Evolutionary conservation across 78 protist genomes (phyloP).

Genomic region (Carpediemonas membranifera): DNA sequence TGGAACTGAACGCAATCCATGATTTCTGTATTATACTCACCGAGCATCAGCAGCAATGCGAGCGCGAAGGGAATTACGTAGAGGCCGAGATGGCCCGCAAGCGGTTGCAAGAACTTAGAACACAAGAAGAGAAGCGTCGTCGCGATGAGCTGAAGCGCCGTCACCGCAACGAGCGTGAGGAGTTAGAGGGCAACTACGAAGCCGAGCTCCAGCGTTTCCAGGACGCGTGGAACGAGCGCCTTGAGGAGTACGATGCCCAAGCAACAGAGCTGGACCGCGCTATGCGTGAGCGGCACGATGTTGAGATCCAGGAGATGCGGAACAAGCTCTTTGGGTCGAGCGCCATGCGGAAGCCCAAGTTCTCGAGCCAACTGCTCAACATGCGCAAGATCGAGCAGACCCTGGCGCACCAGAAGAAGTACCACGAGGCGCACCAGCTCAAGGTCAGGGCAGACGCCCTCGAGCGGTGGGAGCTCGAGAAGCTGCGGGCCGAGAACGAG

Average conservation of each 20-base stretch:
- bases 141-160: not conserved
- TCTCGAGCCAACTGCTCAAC: constrained; percentile 31
- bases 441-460: constrained; percentile 25
- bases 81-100: not conserved
- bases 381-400: constrained; percentile 30
- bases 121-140: not conserved
- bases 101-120: not conserved
- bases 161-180: not conserved
- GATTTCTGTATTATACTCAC: no score
- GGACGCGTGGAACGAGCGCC: not conserved
- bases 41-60: no score
- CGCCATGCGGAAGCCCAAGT: constrained; percentile 8
- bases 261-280: not conserved
- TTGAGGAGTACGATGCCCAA: not conserved
- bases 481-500: constrained; percentile 1
- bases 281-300: not conserved
- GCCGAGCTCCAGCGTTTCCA: not conserved
- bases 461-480: constrained; percentile 26
- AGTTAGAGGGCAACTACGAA: not conserved
- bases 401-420: constrained; percentile 31
- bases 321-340: not conserved
- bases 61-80: not conserved
- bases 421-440: constrained; percentile 35
- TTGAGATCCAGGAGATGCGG: not conserved
- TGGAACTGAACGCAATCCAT: no score